phyloP scores from a whole-genome alignment of 768 basidiomycete species.

The Leucosporidium scottii region DNA sequence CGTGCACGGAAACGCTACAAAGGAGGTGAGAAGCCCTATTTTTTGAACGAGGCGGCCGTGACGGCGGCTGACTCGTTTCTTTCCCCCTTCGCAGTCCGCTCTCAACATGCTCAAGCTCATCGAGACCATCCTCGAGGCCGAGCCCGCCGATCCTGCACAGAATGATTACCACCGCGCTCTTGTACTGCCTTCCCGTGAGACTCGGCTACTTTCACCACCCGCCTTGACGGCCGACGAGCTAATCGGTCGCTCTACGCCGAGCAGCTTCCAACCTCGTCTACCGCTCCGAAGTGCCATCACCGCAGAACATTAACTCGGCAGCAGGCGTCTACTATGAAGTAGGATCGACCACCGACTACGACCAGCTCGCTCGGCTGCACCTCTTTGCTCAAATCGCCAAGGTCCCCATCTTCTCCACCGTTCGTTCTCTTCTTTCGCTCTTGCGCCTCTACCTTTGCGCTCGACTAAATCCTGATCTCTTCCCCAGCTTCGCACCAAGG shows the following conservation, averaged over 20 bases:
- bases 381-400: slow-evolving; percentile 75
- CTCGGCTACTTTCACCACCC: no score
- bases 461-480: slow-evolving; percentile 47
- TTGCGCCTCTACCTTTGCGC: neutral
- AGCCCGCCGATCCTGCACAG: slow-evolving; percentile 52
- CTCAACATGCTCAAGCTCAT: slow-evolving; percentile 63
- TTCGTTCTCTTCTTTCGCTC: slow-evolving; percentile 56
- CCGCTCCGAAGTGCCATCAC: slow-evolving; percentile 64
- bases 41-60: neutral
- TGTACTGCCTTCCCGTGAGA: slow-evolving; percentile 45
- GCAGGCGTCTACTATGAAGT: slow-evolving; percentile 56
- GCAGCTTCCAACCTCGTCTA: slow-evolving; percentile 53
- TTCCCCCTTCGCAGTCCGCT: slow-evolving; percentile 52
- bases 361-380: slow-evolving; percentile 58
- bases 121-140: slow-evolving; percentile 57
- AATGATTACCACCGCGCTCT: slow-evolving; percentile 41
- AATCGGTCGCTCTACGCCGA: neutral
- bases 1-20: slow-evolving; percentile 73
- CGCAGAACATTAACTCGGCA: slow-evolving; percentile 78
- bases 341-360: slow-evolving; percentile 59
- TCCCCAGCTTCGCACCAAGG: slow-evolving; percentile 69
- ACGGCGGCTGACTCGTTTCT: neutral
- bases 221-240: neutral
- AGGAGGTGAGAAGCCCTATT: slow-evolving; percentile 48
- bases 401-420: slow-evolving; percentile 82